phyloP scores from a whole-genome alignment of 148 eudicot species.

The Fagopyrum tataricum region DNA sequence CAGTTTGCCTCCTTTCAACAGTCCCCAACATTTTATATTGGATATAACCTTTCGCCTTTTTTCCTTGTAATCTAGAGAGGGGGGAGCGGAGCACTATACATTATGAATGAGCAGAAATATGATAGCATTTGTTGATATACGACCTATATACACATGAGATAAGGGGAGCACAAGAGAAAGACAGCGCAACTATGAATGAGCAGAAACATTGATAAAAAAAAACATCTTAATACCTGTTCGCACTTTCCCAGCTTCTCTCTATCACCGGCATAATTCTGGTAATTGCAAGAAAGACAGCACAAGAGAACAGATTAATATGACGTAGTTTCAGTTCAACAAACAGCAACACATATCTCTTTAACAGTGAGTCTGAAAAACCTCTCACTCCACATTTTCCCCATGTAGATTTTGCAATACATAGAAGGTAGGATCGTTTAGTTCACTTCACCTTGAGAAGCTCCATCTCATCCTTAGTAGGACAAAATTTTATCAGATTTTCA shows the following conservation, averaged over 20 bases:
- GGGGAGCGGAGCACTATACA: neutral
- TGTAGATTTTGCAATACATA: neutral
- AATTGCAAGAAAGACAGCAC: neutral
- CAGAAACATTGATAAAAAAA: neutral
- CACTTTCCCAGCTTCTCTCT: slow-evolving; percentile 80
- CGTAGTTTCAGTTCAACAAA: neutral
- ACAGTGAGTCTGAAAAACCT: neutral
- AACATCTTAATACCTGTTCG: slow-evolving; percentile 64
- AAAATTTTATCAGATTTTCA: slow-evolving; percentile 90
- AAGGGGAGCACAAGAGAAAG: too few species aligned
- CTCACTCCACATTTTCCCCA: neutral
- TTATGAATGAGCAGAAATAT: neutral
- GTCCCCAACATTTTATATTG: neutral
- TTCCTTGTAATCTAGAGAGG: neutral
- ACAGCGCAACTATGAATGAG: too few species aligned
- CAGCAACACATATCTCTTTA: neutral
- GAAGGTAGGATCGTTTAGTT: neutral
- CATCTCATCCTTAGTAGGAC: slow-evolving; percentile 99
- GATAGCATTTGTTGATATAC: neutral
- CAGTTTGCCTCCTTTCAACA: neutral
- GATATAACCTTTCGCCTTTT: neutral
- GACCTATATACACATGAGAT: neutral
- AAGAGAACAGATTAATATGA: slow-evolving; percentile 5
- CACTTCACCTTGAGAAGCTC: slow-evolving; percentile 70
- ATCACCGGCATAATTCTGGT: slow-evolving; percentile 76